Evolutionary conservation across 2,329 filamentous ascomycete species (phyloP).

Genomic region (Hymenoscyphus repandus): DNA sequence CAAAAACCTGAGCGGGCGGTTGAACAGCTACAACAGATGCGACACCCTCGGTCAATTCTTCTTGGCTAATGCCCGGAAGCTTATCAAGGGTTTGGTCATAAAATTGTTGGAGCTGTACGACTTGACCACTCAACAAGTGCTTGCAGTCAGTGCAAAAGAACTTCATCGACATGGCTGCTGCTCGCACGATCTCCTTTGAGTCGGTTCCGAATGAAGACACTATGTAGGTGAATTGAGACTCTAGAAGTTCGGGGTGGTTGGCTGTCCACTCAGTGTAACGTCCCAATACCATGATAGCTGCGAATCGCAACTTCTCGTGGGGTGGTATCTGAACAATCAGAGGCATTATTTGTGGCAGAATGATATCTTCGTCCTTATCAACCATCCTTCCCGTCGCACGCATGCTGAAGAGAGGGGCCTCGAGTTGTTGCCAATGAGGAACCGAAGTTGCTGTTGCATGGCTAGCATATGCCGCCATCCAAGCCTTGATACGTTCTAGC

Average conservation of each 20-base stretch:
- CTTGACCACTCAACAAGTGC: slow-evolving; percentile 75
- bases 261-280: slow-evolving; percentile 98
- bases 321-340: slow-evolving; percentile 89
- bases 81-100: slow-evolving; percentile 87
- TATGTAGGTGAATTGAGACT: slow-evolving; percentile 92
- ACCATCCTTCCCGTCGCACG: slow-evolving; percentile 97
- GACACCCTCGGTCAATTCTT: slow-evolving; percentile 94
- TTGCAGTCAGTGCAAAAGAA: slow-evolving; percentile 97
- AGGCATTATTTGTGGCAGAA: slow-evolving; percentile 87
- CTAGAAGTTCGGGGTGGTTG: slow-evolving; percentile 84
- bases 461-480: slow-evolving; percentile 77
- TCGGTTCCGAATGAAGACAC: slow-evolving; percentile 85
- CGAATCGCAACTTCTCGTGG: slow-evolving; percentile 97
- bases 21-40: slow-evolving; percentile 87
- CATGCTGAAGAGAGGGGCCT: slow-evolving; percentile 92
- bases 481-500: slow-evolving; percentile 76
- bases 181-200: slow-evolving; percentile 85
- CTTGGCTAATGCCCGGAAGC: slow-evolving; percentile 79
- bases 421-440: slow-evolving; percentile 92
- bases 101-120: slow-evolving; percentile 82
- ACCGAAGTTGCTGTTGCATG: slow-evolving; percentile 70
- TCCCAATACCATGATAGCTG: slow-evolving; percentile 94
- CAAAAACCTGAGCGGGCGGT: slow-evolving; percentile 73
- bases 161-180: slow-evolving; percentile 89
- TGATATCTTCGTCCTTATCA: slow-evolving; percentile 76